phyloP scores from a whole-genome alignment of 345 rosid genomes.

The Cardamine occulta region DNA sequence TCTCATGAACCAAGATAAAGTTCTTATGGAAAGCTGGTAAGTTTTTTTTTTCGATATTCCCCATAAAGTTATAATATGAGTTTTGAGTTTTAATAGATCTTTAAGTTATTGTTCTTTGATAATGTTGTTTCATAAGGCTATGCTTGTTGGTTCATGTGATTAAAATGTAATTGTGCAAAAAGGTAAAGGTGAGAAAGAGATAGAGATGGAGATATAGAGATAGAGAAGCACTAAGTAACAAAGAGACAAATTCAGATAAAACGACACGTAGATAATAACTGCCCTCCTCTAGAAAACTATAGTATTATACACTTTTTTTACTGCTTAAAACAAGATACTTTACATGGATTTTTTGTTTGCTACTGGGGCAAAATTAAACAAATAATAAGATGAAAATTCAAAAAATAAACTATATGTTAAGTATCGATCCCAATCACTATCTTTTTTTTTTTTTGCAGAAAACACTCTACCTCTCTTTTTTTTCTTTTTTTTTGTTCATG shows the following conservation, averaged over 20 bases:
- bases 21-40: slow-evolving; percentile 96
- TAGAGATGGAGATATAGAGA: not conserved
- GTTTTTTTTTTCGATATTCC: not conserved
- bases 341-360: not conserved
- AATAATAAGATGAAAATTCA: not conserved
- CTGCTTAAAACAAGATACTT: not conserved
- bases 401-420: not conserved
- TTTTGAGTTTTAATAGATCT: slow-evolving; percentile 1
- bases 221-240: not conserved
- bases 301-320: slow-evolving; percentile 21
- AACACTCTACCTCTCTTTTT: too few species aligned
- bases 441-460: too few species aligned
- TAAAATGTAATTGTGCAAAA: slow-evolving; percentile 5
- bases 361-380: not conserved
- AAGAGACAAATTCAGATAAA: slow-evolving; percentile 14
- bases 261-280: slow-evolving; percentile 27
- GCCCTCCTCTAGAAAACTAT: slow-evolving; percentile 16
- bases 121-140: slow-evolving; percentile 18
- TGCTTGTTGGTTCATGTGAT: slow-evolving; percentile 4
- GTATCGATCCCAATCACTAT: too few species aligned
- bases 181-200: slow-evolving; percentile 26
- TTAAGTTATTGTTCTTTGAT: not conserved
- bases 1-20: slow-evolving; percentile 89
- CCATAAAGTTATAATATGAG: not conserved
- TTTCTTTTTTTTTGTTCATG: not conserved